phyloP scores from a whole-genome alignment of 1,284 basidiomycete genomes.

The Cerrena zonata region DNA sequence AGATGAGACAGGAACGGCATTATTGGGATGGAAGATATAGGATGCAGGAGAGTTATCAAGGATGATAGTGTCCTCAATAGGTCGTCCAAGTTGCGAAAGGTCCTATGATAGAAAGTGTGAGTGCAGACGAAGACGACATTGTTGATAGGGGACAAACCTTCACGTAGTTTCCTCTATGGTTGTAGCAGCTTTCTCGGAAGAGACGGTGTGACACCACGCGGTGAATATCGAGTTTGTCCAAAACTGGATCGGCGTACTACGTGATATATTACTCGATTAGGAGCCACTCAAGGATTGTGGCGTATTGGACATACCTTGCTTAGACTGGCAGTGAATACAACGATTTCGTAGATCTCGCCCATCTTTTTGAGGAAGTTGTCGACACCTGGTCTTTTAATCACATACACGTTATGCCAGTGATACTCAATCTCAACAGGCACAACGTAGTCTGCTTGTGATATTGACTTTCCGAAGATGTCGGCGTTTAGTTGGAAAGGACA shows the following conservation, averaged over 20 bases:
- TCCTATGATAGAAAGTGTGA: conserved; percentile 60
- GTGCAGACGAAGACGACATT: no score
- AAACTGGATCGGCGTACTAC: conserved; percentile 94
- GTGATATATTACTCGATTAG: conserved; percentile 1
- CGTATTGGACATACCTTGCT: conserved; percentile 67
- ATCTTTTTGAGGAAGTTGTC: conserved; percentile 95
- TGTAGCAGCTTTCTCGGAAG: conserved; percentile 97
- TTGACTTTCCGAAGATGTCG: conserved; percentile 53
- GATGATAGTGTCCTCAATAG: conserved; percentile 91
- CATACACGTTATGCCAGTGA: conserved; percentile 96
- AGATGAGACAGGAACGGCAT: conserved; percentile 95
- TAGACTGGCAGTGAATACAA: conserved; percentile 95
- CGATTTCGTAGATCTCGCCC: conserved; percentile 97
- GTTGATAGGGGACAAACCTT: conserved; percentile 61
- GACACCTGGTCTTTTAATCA: conserved; percentile 97
- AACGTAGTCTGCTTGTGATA: conserved; percentile 94
- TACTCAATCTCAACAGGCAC: conserved; percentile 99
- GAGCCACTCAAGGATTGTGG: conserved; percentile 5
- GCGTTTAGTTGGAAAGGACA: background rate
- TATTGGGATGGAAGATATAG: conserved; percentile 99
- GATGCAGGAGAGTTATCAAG: conserved; percentile 98
- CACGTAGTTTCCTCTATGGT: conserved; percentile 97
- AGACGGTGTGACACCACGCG: conserved; percentile 88
- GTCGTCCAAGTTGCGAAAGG: conserved; percentile 90
- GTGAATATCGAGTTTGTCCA: conserved; percentile 92